A percentile compares a stretch with the other conserved stretches of the same genome.
phyloP scores from a whole-genome alignment of 768 basidiomycete genomes.

The Amanita rimosa region DNA sequence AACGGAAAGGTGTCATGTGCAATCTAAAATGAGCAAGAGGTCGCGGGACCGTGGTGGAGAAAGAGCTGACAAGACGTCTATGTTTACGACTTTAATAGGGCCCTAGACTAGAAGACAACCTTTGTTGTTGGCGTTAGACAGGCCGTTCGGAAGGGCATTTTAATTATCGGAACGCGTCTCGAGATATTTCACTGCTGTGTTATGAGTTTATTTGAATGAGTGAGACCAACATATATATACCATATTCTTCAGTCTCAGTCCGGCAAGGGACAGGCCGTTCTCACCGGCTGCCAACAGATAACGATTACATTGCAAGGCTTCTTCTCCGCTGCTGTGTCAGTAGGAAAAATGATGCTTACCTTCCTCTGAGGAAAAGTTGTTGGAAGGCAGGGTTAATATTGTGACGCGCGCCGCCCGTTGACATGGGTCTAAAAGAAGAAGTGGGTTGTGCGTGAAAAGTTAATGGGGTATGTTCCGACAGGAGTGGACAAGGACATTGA shows the following conservation, averaged over 20 bases:
- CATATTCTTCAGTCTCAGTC: slow-evolving; percentile 3
- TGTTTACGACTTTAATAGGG: neutral
- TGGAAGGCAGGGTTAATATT: no score
- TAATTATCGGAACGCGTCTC: neutral
- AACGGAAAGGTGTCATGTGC: neutral
- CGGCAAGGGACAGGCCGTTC: slow-evolving; percentile 1
- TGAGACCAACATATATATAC: slow-evolving; percentile 2
- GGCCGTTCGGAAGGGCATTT: neutral
- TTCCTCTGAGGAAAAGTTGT: no score
- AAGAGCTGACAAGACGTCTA: neutral
- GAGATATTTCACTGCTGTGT: neutral
- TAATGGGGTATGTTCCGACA: no score
- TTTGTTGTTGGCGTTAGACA: slow-evolving; percentile 2
- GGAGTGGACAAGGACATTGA: no score
- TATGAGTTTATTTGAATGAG: slow-evolving; percentile 2
- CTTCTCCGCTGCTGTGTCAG: neutral
- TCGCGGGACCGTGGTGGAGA: neutral
- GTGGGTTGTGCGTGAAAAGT: no score
- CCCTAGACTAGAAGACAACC: neutral
- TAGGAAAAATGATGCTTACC: no score
- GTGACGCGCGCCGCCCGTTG: neutral
- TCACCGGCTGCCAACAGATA: slow-evolving; percentile 4
- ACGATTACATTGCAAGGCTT: neutral
- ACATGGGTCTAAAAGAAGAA: no score
- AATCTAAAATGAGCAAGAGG: neutral